Evolutionary conservation across 768 basidiomycete genomes (phyloP).

Genomic region (Lentinula edodes): DNA sequence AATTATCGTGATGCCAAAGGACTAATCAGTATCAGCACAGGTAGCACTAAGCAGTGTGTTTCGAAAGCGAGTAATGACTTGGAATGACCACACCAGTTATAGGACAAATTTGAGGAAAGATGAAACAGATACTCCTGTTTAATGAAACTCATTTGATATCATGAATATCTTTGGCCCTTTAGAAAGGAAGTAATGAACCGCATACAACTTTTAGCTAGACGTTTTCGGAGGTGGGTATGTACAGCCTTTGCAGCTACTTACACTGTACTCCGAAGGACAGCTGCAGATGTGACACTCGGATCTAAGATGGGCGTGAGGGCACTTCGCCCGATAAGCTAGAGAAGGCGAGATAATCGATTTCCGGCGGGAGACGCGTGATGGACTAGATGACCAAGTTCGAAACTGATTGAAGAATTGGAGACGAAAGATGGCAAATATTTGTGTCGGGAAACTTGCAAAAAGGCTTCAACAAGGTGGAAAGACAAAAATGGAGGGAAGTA

Average conservation of each 20-base stretch:
- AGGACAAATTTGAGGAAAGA: neutral
- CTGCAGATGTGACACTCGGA: neutral
- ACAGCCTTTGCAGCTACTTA: neutral
- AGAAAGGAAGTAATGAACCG: neutral
- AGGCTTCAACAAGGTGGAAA: neutral
- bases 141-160: neutral
- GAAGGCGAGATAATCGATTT: neutral
- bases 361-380: neutral
- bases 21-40: neutral
- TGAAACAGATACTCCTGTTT: neutral
- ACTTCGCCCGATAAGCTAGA: neutral
- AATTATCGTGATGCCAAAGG: neutral
- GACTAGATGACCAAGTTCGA: neutral
- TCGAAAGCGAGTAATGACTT: too few species aligned
- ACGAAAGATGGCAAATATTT: constrained; percentile 2
- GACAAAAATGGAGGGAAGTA: neutral
- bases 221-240: neutral
- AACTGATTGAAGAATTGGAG: constrained; percentile 2
- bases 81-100: too few species aligned
- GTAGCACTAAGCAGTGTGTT: neutral
- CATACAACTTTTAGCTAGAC: neutral
- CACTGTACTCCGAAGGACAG: neutral
- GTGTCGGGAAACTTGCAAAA: neutral
- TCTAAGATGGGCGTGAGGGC: neutral
- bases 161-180: neutral